Conservation (phyloP, 2,329 filamentous ascomycete species). For the Penicillium sp. region DNA sequence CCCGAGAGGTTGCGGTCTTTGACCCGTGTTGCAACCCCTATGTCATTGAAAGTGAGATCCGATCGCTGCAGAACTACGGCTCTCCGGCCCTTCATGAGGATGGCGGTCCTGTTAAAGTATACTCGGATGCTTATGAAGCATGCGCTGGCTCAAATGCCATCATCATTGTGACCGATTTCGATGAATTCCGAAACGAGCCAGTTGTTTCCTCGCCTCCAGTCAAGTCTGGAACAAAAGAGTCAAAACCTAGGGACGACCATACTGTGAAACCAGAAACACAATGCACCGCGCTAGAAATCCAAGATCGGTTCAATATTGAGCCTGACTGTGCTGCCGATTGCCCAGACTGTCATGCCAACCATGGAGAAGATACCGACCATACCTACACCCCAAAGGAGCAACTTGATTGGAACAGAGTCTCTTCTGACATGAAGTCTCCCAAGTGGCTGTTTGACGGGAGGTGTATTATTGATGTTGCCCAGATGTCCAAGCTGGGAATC, state of each 20-base stretch:
- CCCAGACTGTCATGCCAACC: constrained; percentile 18
- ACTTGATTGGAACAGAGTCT: constrained; percentile 18
- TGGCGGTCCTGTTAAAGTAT: constrained; percentile 20
- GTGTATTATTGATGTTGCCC: constrained; percentile 18
- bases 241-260: background rate
- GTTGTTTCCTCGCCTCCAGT: background rate
- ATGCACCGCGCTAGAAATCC: background rate
- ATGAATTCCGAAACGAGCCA: constrained; percentile 19
- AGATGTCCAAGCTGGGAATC: constrained; percentile 20
- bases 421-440: constrained; percentile 14
- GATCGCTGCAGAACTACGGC: constrained; percentile 9
- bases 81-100: constrained; percentile 20
- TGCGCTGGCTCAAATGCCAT: constrained; percentile 19
- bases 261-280: background rate
- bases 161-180: constrained; percentile 23
- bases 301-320: constrained; percentile 6
- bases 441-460: constrained; percentile 23
- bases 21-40: constrained; percentile 20
- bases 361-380: constrained; percentile 3
- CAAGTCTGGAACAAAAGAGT: background rate
- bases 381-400: constrained; percentile 13
- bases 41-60: constrained; percentile 19
- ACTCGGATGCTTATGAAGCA: constrained; percentile 18
- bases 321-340: constrained; percentile 20
- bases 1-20: constrained; percentile 20